These are phyloP conservation scores for Cetradonia linearis DNA, from an alignment of 495 filamentous ascomycete genomes.

Conservation along the genomic window DNA sequence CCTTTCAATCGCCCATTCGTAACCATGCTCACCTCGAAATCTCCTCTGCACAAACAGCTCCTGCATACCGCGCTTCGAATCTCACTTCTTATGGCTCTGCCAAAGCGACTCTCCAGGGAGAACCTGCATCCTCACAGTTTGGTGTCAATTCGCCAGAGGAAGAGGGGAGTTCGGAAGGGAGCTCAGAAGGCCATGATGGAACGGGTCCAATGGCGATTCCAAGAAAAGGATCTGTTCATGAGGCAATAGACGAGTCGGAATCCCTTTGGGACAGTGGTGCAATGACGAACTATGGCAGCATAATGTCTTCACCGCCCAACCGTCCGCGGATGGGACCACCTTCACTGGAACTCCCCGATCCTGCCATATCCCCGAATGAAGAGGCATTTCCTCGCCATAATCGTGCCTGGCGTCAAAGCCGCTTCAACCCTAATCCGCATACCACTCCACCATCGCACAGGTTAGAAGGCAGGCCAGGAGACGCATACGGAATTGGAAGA, in stretches of 20 bases:
- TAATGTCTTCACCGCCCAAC: constrained; percentile 53
- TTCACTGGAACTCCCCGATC: constrained; percentile 59
- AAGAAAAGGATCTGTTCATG: constrained; percentile 27
- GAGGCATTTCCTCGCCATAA: constrained; percentile 25
- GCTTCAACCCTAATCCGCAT: constrained; percentile 21
- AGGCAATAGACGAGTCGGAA: constrained; percentile 21
- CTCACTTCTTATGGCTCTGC: constrained; percentile 12
- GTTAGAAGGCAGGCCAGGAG: constrained; percentile 21
- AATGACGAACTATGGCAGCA: constrained; percentile 60
- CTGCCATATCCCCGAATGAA: constrained; percentile 45
- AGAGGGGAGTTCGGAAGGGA: constrained; percentile 9
- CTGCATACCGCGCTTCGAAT: constrained; percentile 10
- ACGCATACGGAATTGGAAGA: constrained; percentile 35
- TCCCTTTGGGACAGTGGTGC: constrained; percentile 25
- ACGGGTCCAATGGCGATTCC: constrained; percentile 27
- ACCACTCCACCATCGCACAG: constrained; percentile 19
- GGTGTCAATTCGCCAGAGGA: constrained; percentile 17
- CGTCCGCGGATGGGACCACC: constrained; percentile 33
- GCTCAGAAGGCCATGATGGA: constrained; percentile 28
- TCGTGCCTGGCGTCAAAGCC: constrained; percentile 25
- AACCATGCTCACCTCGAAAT: constrained; percentile 11
- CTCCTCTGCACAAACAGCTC: constrained; percentile 12
- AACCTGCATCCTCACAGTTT: constrained; percentile 21
- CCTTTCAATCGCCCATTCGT: constrained; percentile 20
- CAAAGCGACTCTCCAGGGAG: constrained; percentile 9